phyloP scores from a whole-genome alignment of 106 monocot genomes.

The Platanthera zijinensis region DNA sequence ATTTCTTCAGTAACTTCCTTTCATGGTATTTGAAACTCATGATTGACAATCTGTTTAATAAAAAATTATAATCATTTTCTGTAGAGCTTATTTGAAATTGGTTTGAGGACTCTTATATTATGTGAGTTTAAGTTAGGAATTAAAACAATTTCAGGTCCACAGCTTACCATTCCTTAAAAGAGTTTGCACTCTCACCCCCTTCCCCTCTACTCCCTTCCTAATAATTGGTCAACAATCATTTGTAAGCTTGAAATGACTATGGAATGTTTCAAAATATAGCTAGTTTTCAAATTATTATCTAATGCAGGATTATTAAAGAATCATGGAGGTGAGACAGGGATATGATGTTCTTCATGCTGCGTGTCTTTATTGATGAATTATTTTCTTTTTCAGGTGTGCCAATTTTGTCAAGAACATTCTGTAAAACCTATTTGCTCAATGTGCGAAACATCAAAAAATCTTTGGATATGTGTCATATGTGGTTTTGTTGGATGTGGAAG shows the following conservation, averaged over 20 bases:
- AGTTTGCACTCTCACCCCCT: neutral
- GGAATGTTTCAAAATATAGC: neutral
- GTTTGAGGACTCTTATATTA: no score
- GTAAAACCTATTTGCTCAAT: conserved; percentile 69
- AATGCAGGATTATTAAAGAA: neutral
- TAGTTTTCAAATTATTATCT: neutral
- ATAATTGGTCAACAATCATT: neutral
- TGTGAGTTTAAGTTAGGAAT: no score
- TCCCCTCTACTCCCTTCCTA: neutral
- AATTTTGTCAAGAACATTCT: conserved; percentile 65
- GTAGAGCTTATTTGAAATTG: no score
- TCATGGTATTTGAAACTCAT: no score
- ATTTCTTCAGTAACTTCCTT: no score
- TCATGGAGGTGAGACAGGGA: neutral
- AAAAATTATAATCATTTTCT: no score
- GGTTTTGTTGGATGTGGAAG: conserved; percentile 98
- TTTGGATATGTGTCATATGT: conserved; percentile 97
- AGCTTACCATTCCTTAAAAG: neutral
- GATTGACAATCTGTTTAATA: no score
- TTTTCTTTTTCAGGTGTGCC: conserved; percentile 60
- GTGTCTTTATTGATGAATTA: neutral
- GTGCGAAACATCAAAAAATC: conserved; percentile 68
- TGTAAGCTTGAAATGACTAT: neutral
- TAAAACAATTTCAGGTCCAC: no score
- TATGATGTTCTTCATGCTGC: neutral